Base-by-base conservation (phyloP, 139 green algal species). In the Marvania coccoides region DNA sequence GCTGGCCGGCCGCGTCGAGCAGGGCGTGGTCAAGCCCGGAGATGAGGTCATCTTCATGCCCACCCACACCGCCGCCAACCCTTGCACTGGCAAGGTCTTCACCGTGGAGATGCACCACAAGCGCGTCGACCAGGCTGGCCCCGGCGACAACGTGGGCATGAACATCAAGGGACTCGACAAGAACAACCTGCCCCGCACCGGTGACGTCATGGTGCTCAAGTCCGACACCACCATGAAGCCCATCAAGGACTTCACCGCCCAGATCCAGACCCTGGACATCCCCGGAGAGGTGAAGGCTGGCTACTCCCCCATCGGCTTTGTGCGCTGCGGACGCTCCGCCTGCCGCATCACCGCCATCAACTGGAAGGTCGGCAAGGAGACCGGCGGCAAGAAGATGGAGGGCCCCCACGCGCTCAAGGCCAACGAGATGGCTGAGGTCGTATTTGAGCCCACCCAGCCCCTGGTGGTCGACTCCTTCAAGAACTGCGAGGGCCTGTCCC, bases 61-160 rank as follows among this genome's bases (percentile, higher is more conserved):
- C 72, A 95, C 87, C 71, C 83, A 95, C 83, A 94, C 85, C 75
- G 64, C 72, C 56, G 89, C 85, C 76, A 94, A 91, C 84, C 81
- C 87, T 42, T 95, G 89, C 80, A 72, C 75, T 29, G 91, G 89
- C 85, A 96, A 97, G 87, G 91, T 98, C 58, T 97, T 97, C 84
- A 96, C 94, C 45, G 91, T 99, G 69, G 94, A 99, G 90, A 98
- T 99, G 94, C 94, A 99, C 88, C 94, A 99, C 85, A 93, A 98
- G 92, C 86, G 86, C 69, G 83, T 98, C 67, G 83, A 88, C 36
- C 80, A 92, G 83, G 88, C 88, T 46, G 79, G 79, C 60, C 91
- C 94, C 59, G 94, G 94, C 71, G 94, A 98, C 91, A 99, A 98
- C 79, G 94, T 99, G 28, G 94, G 94, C 85, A 96, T 99, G 85